phyloP scores from a whole-genome alignment of 1,139 yeast genomes.

The Yamadazyma atmosphaerica region DNA sequence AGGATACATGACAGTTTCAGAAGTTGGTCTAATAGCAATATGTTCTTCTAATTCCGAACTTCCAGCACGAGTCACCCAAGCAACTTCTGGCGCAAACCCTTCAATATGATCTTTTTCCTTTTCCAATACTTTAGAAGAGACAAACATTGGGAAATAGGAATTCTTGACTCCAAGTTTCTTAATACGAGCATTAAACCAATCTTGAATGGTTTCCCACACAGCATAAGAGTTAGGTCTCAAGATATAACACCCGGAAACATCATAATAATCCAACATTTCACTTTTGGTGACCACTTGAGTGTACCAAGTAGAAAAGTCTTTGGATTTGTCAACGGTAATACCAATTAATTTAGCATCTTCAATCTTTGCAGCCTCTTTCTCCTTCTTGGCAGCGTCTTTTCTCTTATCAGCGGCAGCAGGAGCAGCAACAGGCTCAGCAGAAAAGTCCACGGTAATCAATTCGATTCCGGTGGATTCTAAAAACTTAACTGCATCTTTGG shows the following conservation, averaged over 20 bases:
- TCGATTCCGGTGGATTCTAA: conserved; percentile 61
- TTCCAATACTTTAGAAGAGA: conserved; percentile 86
- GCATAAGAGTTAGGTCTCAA: conserved; percentile 94
- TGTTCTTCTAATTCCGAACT: conserved; percentile 93
- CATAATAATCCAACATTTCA: conserved; percentile 97
- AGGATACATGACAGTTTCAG: conserved; percentile 99
- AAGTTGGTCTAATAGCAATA: conserved; percentile 98
- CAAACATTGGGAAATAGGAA: conserved; percentile 98
- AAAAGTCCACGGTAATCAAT: conserved; percentile 57
- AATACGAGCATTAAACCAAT: conserved; percentile 78
- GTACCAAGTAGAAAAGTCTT: conserved; percentile 97
- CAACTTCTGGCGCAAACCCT: conserved; percentile 99
- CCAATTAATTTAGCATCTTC: conserved; percentile 95
- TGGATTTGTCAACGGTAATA: conserved; percentile 88
- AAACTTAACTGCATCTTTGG: conserved; percentile 51
- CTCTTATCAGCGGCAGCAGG: conserved; percentile 26
- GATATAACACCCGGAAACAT: conserved; percentile 98
- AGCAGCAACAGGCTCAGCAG: conserved; percentile 43
- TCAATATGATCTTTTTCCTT: conserved; percentile 98
- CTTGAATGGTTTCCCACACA: conserved; percentile 94
- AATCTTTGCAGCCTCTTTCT: conserved; percentile 53
- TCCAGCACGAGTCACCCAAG: conserved; percentile 99
- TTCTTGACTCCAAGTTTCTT: conserved; percentile 89
- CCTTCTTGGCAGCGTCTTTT: conserved; percentile 29
- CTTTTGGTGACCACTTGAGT: conserved; percentile 94